A percentile compares a stretch with the other conserved stretches of the same genome.
Conservation (phyloP, 768 basidiomycete genomes). For the Kwoniella europaea region DNA sequence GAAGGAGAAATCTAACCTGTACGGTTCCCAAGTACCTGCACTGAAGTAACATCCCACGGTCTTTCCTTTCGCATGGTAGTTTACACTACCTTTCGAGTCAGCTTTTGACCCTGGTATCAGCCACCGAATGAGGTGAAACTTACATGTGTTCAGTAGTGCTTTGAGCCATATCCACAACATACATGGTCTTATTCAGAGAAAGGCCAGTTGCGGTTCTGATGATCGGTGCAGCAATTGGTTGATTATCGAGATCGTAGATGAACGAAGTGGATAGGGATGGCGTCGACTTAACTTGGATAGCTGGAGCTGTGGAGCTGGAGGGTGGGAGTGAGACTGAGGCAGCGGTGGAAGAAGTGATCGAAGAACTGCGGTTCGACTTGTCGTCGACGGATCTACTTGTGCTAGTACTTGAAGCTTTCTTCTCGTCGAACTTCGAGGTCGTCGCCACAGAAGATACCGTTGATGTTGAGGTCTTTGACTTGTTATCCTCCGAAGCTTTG, state of each 20-base stretch:
- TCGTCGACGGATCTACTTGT: not conserved
- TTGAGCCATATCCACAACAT: slow-evolving; percentile 20
- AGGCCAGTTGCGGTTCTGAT: slow-evolving; percentile 11
- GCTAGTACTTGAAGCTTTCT: not conserved
- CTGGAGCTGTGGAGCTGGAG: not conserved
- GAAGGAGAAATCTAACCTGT: slow-evolving; percentile 20
- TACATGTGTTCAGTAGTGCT: slow-evolving; percentile 26
- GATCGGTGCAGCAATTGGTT: slow-evolving; percentile 18
- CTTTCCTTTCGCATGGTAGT: slow-evolving; percentile 39
- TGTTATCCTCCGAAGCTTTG: not conserved
- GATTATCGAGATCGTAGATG: slow-evolving; percentile 25
- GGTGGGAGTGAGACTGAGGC: not conserved
- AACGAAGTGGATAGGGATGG: slow-evolving; percentile 8
- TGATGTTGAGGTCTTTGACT: not conserved
- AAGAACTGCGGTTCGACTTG: not conserved
- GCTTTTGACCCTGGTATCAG: not conserved
- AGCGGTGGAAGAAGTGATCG: not conserved
- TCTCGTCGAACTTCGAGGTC: not conserved
- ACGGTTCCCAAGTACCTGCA: slow-evolving; percentile 43
- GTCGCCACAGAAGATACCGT: not conserved
- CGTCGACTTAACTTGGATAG: not conserved
- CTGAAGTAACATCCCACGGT: slow-evolving; percentile 43
- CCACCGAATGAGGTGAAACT: not conserved
- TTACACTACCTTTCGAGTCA: slow-evolving; percentile 17
- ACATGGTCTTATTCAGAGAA: slow-evolving; percentile 7